Base-by-base conservation (phyloP, 495 filamentous ascomycete species). In the Lineolata rhizophorae region DNA sequence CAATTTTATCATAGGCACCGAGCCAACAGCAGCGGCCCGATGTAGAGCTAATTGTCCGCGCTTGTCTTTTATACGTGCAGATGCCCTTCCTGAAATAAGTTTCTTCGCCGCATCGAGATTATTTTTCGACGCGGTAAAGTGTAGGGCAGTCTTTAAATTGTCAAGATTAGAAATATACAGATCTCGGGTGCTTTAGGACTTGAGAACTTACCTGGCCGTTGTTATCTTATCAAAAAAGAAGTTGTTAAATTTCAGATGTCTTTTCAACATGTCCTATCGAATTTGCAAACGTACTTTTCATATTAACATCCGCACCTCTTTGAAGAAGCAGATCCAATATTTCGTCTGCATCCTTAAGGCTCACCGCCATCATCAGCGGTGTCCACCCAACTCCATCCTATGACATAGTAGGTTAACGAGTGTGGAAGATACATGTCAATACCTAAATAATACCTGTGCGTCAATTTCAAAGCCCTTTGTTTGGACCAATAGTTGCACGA, bases 321-420 rank as follows among this genome's bases (percentile, higher is more conserved):
- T 57, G 50, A 0, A 97, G 60, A 2, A 95, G 62, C 3, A 92
- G 49, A 19, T 84, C 70, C 9, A 91, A 62, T 4, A 78, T 43
- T 2, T 57, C 58, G 18, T 79, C 76, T 17, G 56, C 64, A 31
- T 78, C 76, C 38, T 64, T 67, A 21, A 91, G 60, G 38, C 73
- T 83, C 6, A 76, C 65, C 6, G 85, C 76, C 32, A 94, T 93
- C 84, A 94, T 94, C 16, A 94, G 60, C 1, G 80, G 76, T 8
- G 85, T 90, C 87, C 87, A 97, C 32, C 85, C 84, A 5, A 70
- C 72, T 12, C 72, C 82, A 48, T 97, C 87, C 69, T 80, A 39
- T 15, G 18, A 15, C 10, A 15, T 24, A 4, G n/a, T 13, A n/a
- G 14, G 28, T 30, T 30, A 13, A 8, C 8, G 16, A 8, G 6